Conservation (phyloP, 345 rosid genomes). For the Gossypium stocksii region DNA sequence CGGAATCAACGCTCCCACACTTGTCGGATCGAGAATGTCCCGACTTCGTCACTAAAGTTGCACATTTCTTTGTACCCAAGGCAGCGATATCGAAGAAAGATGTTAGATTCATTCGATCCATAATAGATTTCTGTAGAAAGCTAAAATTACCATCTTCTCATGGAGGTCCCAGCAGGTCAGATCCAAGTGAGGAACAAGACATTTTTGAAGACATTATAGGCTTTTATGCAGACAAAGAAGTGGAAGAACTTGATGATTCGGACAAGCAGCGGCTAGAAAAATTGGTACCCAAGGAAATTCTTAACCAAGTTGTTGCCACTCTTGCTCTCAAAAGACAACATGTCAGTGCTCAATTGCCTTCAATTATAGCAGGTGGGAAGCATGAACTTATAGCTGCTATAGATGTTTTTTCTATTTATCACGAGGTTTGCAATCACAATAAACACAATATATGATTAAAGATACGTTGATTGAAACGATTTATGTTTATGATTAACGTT, state of each 20-base stretch:
- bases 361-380: not conserved
- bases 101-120: not conserved
- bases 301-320: not conserved
- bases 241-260: not conserved
- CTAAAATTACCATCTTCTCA: not conserved
- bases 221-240: not conserved
- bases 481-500: slow-evolving; percentile 8
- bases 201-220: too few species aligned
- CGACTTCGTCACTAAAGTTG: not conserved
- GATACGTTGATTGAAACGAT: not conserved
- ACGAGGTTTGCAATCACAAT: not conserved
- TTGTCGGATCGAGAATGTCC: not conserved
- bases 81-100: not conserved
- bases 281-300: not conserved
- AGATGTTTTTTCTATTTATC: too few species aligned
- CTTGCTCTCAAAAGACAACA: not conserved
- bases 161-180: not conserved
- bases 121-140: not conserved
- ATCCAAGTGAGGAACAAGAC: too few species aligned
- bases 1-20: not conserved
- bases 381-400: too few species aligned
- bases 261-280: not conserved
- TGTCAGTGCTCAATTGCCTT: not conserved
- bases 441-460: not conserved
- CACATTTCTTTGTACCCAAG: not conserved